Conservation (phyloP, 495 filamentous ascomycete species). For the Pseudoneurospora amorphoporcata region DNA sequence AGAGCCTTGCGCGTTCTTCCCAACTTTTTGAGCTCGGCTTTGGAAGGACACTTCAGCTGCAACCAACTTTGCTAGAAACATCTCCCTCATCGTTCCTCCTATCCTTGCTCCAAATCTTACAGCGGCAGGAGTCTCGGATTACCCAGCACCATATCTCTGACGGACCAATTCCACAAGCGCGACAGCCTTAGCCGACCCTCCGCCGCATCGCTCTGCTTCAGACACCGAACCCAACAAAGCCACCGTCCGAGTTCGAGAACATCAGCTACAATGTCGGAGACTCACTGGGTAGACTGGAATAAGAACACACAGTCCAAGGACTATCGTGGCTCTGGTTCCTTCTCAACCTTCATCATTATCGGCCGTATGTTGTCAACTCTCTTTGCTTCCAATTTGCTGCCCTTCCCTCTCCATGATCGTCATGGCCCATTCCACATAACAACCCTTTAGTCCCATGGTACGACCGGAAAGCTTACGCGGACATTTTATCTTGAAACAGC, state of each 20-base stretch:
- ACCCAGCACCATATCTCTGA: not conserved
- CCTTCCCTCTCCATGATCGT: not conserved
- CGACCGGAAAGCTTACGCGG: conserved; percentile 1
- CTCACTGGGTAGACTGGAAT: conserved; percentile 37
- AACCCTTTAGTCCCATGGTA: not conserved
- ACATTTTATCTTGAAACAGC: conserved; percentile 37
- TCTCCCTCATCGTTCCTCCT: not conserved
- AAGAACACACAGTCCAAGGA: conserved; percentile 38
- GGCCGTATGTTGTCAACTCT: conserved; percentile 54
- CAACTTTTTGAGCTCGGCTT: not conserved
- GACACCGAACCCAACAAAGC: not conserved
- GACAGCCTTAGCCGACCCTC: not conserved
- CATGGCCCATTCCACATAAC: not conserved
- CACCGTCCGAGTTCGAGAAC: not conserved
- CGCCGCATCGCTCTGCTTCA: not conserved
- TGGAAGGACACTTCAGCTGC: not conserved
- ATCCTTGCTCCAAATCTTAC: not conserved
- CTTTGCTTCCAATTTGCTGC: not conserved
- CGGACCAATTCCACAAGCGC: not conserved
- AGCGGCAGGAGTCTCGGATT: not conserved
- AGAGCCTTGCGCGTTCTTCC: not conserved
- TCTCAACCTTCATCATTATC: conserved; percentile 92
- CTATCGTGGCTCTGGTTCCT: conserved; percentile 45
- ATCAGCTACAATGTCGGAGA: conserved; percentile 12
- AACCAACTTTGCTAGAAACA: not conserved